These are phyloP conservation scores for Phytopythium delawarense DNA, from an alignment of 352 stramenopile species.

Conservation along the genomic window DNA sequence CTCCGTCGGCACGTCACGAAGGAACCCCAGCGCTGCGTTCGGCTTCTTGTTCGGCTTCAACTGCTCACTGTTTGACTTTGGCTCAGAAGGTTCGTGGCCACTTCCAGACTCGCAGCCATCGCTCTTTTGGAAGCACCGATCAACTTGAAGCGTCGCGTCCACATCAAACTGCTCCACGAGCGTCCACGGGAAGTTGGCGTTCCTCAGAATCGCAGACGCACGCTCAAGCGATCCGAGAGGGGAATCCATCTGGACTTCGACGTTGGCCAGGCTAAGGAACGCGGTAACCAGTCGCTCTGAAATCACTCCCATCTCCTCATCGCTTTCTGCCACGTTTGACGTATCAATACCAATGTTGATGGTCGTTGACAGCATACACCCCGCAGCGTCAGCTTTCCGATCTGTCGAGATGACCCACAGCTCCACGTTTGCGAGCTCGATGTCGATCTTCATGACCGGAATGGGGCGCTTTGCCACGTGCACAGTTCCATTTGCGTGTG, in stretches of 20 bases:
- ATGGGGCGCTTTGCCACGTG: slow-evolving; percentile 8
- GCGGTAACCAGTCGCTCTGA: background rate
- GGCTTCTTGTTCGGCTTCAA: background rate
- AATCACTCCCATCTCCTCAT: background rate
- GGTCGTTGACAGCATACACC: slow-evolving; percentile 41
- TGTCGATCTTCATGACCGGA: slow-evolving; percentile 36
- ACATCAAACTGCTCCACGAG: slow-evolving; percentile 52
- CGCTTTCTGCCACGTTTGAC: background rate
- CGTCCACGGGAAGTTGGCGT: slow-evolving; percentile 26
- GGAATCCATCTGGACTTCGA: slow-evolving; percentile 35
- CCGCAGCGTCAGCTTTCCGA: slow-evolving; percentile 43
- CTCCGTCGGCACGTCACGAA: slow-evolving; percentile 22
- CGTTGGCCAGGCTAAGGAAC: slow-evolving; percentile 13
- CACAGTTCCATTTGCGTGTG: background rate
- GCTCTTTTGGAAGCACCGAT: background rate
- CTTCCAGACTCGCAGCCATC: background rate
- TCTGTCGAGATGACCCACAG: slow-evolving; percentile 71
- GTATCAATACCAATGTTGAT: slow-evolving; percentile 12
- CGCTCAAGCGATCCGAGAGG: slow-evolving; percentile 10
- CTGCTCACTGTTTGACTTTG: background rate
- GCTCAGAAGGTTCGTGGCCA: background rate
- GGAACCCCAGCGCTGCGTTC: slow-evolving; percentile 7
- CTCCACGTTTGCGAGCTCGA: slow-evolving; percentile 45
- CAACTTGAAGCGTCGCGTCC: slow-evolving; percentile 14
- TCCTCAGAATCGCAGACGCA: slow-evolving; percentile 4